Conservation (phyloP, 352 stramenopile genomes). For the Peronospora tabacina region DNA sequence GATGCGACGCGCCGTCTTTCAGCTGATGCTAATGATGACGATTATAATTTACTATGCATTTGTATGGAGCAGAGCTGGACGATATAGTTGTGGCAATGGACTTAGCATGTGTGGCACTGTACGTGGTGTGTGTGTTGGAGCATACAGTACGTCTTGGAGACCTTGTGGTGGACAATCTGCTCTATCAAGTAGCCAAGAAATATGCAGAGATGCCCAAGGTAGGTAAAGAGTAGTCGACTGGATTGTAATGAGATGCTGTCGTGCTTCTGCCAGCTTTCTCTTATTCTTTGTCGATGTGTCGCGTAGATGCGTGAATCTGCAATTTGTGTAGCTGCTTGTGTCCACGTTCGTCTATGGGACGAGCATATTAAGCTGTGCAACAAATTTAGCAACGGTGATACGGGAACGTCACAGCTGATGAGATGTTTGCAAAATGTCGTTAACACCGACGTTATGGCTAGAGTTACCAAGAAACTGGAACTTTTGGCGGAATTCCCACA, state of each 20-base stretch:
- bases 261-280: background rate
- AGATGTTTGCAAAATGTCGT: background rate
- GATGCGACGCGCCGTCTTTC: background rate
- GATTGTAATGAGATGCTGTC: background rate
- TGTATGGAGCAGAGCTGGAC: constrained; percentile 10
- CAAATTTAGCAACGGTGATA: background rate
- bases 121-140: constrained; percentile 40
- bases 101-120: constrained; percentile 45
- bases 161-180: constrained; percentile 65
- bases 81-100: constrained; percentile 39
- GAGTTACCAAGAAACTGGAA: constrained; percentile 6
- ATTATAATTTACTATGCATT: background rate
- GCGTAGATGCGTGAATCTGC: constrained; percentile 23
- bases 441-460: background rate
- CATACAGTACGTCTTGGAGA: constrained; percentile 40
- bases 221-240: background rate
- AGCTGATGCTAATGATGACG: background rate
- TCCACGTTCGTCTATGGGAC: constrained; percentile 51
- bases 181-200: constrained; percentile 78
- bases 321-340: constrained; percentile 33
- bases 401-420: constrained; percentile 10
- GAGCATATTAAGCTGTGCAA: constrained; percentile 25
- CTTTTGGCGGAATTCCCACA: constrained; percentile 34
- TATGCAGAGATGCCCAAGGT: constrained; percentile 47
- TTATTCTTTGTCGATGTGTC: constrained; percentile 2